Percentiles rank a stretch among this genome's conserved stretches.
Evolutionary conservation across 208 protist genomes (phyloP).

Genomic region (Porcisia hertigi): DNA sequence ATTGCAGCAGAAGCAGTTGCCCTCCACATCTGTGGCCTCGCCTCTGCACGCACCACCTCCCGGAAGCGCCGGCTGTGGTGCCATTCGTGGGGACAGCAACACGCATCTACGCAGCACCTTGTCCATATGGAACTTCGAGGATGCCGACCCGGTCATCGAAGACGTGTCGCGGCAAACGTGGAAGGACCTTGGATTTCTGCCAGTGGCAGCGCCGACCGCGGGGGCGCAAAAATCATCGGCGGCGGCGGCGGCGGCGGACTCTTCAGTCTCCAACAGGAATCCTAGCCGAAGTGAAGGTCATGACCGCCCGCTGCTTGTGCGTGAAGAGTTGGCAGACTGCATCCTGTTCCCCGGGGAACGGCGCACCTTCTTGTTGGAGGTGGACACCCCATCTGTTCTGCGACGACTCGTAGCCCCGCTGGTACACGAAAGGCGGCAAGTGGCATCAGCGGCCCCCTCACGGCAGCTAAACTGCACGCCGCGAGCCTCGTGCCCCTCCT

Average conservation of each 20-base stretch:
- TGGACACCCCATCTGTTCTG: slow-evolving; percentile 25
- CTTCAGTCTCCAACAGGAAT: too few species aligned
- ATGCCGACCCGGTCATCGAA: slow-evolving; percentile 15
- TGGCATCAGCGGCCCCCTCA: neutral
- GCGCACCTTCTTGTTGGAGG: slow-evolving; percentile 30
- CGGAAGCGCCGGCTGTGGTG: neutral
- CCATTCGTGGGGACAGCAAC: neutral
- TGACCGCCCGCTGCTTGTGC: slow-evolving; percentile 27
- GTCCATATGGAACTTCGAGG: slow-evolving; percentile 15
- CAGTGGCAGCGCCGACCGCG: slow-evolving; percentile 2
- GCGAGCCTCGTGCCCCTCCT: neutral
- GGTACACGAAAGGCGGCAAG: neutral
- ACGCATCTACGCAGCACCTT: slow-evolving; percentile 7
- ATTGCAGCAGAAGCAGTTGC: neutral
- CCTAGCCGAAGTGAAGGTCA: neutral
- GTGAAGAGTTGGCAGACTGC: slow-evolving; percentile 45
- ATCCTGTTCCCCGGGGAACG: slow-evolving; percentile 55
- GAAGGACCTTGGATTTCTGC: slow-evolving; percentile 19
- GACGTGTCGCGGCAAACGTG: slow-evolving; percentile 26
- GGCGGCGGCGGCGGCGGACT: neutral
- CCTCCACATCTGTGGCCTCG: slow-evolving; percentile 4
- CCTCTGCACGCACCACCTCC: slow-evolving; percentile 2
- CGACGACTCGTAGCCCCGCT: slow-evolving; percentile 15
- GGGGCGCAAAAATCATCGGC: neutral
- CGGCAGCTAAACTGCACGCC: neutral